These are phyloP conservation scores for Kondoa subrosea DNA, from an alignment of 768 basidiomycete genomes.

Conservation along the genomic window DNA sequence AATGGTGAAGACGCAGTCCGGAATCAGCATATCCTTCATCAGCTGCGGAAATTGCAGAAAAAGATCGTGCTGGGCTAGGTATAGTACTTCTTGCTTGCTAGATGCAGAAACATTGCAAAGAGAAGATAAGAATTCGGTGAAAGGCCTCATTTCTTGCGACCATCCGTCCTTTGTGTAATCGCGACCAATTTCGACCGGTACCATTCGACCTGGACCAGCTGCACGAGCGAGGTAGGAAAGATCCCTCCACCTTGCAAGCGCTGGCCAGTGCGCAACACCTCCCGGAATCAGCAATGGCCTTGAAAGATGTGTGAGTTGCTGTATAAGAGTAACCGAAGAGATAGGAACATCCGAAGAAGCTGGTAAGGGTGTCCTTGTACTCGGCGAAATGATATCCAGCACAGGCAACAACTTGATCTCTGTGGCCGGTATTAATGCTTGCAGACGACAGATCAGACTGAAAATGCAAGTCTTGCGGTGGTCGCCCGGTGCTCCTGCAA, in stretches of 20 bases:
- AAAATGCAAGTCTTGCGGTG: slow-evolving; percentile 48
- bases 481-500: slow-evolving; percentile 58
- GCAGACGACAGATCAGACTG: slow-evolving; percentile 46
- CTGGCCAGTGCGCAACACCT: slow-evolving; percentile 59
- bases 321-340: slow-evolving; percentile 40
- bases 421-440: slow-evolving; percentile 31
- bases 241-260: slow-evolving; percentile 56
- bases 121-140: slow-evolving; percentile 54
- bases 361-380: slow-evolving; percentile 24
- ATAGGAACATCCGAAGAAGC: slow-evolving; percentile 40
- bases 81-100: slow-evolving; percentile 35
- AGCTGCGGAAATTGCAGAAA: slow-evolving; percentile 67
- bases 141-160: slow-evolving; percentile 60
- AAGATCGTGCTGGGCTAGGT: slow-evolving; percentile 83
- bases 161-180: slow-evolving; percentile 68
- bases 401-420: background rate
- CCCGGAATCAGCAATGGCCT: slow-evolving; percentile 58
- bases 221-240: slow-evolving; percentile 49
- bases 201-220: slow-evolving; percentile 62
- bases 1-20: slow-evolving; percentile 67
- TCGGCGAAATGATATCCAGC: slow-evolving; percentile 11
- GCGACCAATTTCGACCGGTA: slow-evolving; percentile 75
- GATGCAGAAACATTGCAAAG: slow-evolving; percentile 27
- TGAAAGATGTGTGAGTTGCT: slow-evolving; percentile 30
- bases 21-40: slow-evolving; percentile 55